A percentile compares a stretch with the other conserved stretches of the same genome.
These are phyloP conservation scores for Aurifilum marmelostoma DNA, from an alignment of 2,329 filamentous ascomycete genomes.

Conservation along the genomic window DNA sequence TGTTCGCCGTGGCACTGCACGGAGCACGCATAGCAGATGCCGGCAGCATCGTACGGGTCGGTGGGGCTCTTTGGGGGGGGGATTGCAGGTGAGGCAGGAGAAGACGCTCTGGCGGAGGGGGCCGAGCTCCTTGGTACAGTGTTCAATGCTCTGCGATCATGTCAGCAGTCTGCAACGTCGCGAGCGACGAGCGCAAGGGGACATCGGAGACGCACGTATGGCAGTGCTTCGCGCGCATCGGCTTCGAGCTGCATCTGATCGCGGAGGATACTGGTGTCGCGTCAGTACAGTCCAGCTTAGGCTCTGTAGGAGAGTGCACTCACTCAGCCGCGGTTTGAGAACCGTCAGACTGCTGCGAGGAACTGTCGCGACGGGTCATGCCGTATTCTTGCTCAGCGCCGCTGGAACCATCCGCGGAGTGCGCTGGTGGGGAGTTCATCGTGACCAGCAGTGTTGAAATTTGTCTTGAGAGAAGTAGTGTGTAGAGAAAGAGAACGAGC, in stretches of 20 bases:
- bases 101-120: constrained; percentile 87
- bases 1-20: constrained; percentile 97
- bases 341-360: constrained; percentile 63
- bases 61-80: constrained; percentile 66
- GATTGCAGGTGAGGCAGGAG: constrained; percentile 91
- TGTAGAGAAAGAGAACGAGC: neutral
- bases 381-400: constrained; percentile 39
- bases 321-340: constrained; percentile 77
- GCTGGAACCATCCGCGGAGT: constrained; percentile 35
- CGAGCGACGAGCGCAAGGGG: neutral
- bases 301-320: constrained; percentile 23
- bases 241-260: constrained; percentile 89
- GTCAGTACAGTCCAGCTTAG: neutral
- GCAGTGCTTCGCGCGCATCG: constrained; percentile 91
- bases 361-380: constrained; percentile 57
- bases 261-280: constrained; percentile 71
- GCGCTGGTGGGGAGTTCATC: constrained; percentile 43
- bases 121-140: constrained; percentile 88
- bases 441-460: constrained; percentile 11
- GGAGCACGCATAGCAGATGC: constrained; percentile 94
- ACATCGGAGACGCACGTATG: constrained; percentile 68
- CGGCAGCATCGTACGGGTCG: constrained; percentile 72
- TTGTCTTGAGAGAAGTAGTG: neutral
- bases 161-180: constrained; percentile 27
- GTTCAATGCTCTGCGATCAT: constrained; percentile 76